These are phyloP conservation scores for Ganoderma boninense DNA, from an alignment of 1,284 basidiomycete species.

Conservation along the genomic window DNA sequence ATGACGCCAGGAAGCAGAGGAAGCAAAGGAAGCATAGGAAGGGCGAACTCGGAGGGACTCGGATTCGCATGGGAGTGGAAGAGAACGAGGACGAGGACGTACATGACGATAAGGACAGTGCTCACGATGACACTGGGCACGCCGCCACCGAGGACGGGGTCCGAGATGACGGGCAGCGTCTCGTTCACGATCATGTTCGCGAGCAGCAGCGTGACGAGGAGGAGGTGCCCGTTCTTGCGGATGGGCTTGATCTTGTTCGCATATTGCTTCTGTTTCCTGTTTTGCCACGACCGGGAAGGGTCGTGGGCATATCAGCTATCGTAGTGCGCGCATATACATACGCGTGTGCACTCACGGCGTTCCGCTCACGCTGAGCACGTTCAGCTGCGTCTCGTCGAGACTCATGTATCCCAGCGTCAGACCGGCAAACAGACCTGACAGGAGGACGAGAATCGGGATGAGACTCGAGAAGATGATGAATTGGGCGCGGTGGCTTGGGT, in stretches of 20 bases:
- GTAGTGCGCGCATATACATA: not conserved
- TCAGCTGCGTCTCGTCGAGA: slow-evolving; percentile 91
- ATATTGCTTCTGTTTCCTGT: slow-evolving; percentile 78
- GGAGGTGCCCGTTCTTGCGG: slow-evolving; percentile 84
- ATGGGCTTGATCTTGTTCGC: slow-evolving; percentile 90
- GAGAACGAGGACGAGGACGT: slow-evolving; percentile 40
- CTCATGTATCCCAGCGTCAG: slow-evolving; percentile 93
- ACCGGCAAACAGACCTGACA: slow-evolving; percentile 76
- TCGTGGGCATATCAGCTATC: slow-evolving; percentile 3
- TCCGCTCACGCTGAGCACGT: slow-evolving; percentile 86
- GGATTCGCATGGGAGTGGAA: not conserved
- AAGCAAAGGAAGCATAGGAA: not conserved
- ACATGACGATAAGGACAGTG: slow-evolving; percentile 89
- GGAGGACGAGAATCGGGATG: slow-evolving; percentile 67
- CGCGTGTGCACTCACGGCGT: slow-evolving; percentile 64
- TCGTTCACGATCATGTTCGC: slow-evolving; percentile 94
- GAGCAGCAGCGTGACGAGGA: slow-evolving; percentile 84
- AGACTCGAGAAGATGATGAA: slow-evolving; percentile 59
- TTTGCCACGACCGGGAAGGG: not conserved
- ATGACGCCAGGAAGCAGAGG: not conserved
- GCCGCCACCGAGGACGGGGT: slow-evolving; percentile 88
- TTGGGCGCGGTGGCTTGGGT: slow-evolving; percentile 41
- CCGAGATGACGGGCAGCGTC: slow-evolving; percentile 90
- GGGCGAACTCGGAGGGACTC: not conserved
- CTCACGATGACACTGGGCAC: slow-evolving; percentile 83